Evolutionary conservation across 1,284 basidiomycete species (phyloP).

Genomic region (Lentinula novae-zelandiae): DNA sequence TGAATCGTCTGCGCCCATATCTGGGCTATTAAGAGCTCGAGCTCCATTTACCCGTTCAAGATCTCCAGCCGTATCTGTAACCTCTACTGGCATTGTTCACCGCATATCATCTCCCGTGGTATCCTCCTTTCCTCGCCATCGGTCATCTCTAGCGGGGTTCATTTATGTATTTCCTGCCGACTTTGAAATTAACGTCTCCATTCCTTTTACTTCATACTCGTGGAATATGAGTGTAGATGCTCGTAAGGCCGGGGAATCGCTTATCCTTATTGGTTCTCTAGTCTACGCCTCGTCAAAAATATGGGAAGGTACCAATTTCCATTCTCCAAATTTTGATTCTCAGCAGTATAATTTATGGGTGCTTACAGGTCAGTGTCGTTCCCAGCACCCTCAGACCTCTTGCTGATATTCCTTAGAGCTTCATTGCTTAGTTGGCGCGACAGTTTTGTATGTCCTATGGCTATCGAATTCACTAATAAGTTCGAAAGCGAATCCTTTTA

Average conservation of each 20-base stretch:
- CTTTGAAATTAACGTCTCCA: conserved; percentile 35
- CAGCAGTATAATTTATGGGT: conserved; percentile 33
- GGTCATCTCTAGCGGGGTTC: conserved; percentile 11
- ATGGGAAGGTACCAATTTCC: conserved; percentile 12
- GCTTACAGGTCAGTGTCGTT: conserved; percentile 35
- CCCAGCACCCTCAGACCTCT: conserved; percentile 16
- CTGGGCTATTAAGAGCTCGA: conserved; percentile 21
- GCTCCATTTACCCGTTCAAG: conserved; percentile 53
- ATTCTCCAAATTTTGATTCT: conserved; percentile 11
- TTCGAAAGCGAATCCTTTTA: conserved; percentile 15
- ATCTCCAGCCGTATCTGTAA: conserved; percentile 39
- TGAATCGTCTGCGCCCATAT: conserved; percentile 25
- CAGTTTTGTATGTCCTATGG: conserved; percentile 63
- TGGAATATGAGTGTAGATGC: conserved; percentile 51
- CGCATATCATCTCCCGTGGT: conserved; percentile 27
- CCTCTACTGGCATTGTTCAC: conserved; percentile 17
- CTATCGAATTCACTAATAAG: conserved; percentile 47
- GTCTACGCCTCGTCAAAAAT: conserved; percentile 37
- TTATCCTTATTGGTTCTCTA: conserved; percentile 51
- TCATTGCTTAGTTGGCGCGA: conserved; percentile 48
- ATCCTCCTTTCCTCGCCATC: conserved; percentile 25
- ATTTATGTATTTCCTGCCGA: conserved; percentile 38
- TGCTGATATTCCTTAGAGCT: conserved; percentile 45
- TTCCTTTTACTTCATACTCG: conserved; percentile 35
- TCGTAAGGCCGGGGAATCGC: conserved; percentile 52